Conservation (phyloP, 768 basidiomycete species). For the Tylopilus rubrobrunneus region DNA sequence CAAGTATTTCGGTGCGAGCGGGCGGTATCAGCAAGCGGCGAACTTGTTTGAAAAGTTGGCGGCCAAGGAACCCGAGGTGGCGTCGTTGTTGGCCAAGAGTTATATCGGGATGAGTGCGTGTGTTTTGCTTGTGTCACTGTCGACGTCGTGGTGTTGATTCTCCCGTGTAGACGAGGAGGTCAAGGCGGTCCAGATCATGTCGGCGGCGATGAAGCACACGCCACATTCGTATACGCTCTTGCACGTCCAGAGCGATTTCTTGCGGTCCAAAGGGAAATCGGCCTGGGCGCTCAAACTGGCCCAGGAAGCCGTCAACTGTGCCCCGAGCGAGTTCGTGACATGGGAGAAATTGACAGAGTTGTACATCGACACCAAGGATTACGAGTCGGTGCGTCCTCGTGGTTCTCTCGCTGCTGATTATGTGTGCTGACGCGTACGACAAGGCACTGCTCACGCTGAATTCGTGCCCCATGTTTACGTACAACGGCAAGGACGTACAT, state of each 20-base stretch:
- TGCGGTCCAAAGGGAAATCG: slow-evolving; percentile 76
- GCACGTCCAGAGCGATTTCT: slow-evolving; percentile 92
- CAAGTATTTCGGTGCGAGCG: slow-evolving; percentile 96
- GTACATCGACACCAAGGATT: slow-evolving; percentile 88
- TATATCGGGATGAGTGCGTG: slow-evolving; percentile 97
- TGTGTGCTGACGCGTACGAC: neutral
- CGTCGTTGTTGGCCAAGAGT: slow-evolving; percentile 78
- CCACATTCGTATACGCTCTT: slow-evolving; percentile 93
- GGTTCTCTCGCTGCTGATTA: neutral
- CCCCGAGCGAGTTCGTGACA: slow-evolving; percentile 97
- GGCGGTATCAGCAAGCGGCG: slow-evolving; percentile 79
- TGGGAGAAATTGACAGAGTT: slow-evolving; percentile 98
- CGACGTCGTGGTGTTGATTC: neutral
- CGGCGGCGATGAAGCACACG: slow-evolving; percentile 73
- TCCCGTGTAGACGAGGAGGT: slow-evolving; percentile 84
- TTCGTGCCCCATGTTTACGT: slow-evolving; percentile 99
- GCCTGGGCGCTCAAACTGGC: slow-evolving; percentile 93
- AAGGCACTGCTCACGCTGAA: slow-evolving; percentile 87
- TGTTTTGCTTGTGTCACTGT: neutral
- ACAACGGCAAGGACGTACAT: slow-evolving; percentile 93
- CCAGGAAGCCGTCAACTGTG: slow-evolving; percentile 94
- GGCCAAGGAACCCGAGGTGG: slow-evolving; percentile 85
- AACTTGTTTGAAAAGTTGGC: slow-evolving; percentile 91
- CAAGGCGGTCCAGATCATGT: slow-evolving; percentile 94
- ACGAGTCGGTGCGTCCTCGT: slow-evolving; percentile 50